Conservation (phyloP, 768 basidiomycete genomes). For the Clitopilus passeckerianus region DNA sequence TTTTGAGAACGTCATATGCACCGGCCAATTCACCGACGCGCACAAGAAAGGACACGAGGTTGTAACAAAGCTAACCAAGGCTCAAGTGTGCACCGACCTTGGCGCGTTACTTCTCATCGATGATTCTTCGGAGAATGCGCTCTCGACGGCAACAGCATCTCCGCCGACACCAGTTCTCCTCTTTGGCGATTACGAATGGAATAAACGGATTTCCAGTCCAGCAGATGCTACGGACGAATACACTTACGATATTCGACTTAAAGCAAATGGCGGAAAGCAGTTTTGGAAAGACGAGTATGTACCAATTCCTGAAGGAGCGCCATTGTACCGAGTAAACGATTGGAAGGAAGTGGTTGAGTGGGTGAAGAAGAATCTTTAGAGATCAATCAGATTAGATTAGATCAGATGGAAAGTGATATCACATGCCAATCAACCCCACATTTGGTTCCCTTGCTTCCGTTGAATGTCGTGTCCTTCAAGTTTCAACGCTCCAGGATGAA, state of each 20-base stretch:
- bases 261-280: slow-evolving; percentile 39
- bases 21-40: slow-evolving; percentile 61
- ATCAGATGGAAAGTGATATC: neutral
- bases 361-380: slow-evolving; percentile 21
- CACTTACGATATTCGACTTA: slow-evolving; percentile 45
- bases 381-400: slow-evolving; percentile 2
- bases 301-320: slow-evolving; percentile 43
- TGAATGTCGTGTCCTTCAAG: neutral
- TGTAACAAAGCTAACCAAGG: slow-evolving; percentile 60
- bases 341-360: slow-evolving; percentile 58
- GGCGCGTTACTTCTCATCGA: slow-evolving; percentile 68
- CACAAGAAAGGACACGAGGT: slow-evolving; percentile 40
- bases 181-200: slow-evolving; percentile 79
- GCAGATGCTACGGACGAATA: slow-evolving; percentile 45
- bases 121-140: slow-evolving; percentile 76
- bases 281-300: slow-evolving; percentile 55
- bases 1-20: slow-evolving; percentile 64
- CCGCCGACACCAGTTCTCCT: slow-evolving; percentile 59
- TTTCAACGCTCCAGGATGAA: slow-evolving; percentile 27
- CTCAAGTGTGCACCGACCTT: slow-evolving; percentile 64
- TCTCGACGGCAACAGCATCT: slow-evolving; percentile 45
- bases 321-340: slow-evolving; percentile 49
- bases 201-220: slow-evolving; percentile 46
- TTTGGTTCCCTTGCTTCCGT: neutral
- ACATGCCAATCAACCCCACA: slow-evolving; percentile 1